Base-by-base conservation (phyloP, 2,329 filamentous ascomycete genomes). In the Talaromyces sp. region DNA sequence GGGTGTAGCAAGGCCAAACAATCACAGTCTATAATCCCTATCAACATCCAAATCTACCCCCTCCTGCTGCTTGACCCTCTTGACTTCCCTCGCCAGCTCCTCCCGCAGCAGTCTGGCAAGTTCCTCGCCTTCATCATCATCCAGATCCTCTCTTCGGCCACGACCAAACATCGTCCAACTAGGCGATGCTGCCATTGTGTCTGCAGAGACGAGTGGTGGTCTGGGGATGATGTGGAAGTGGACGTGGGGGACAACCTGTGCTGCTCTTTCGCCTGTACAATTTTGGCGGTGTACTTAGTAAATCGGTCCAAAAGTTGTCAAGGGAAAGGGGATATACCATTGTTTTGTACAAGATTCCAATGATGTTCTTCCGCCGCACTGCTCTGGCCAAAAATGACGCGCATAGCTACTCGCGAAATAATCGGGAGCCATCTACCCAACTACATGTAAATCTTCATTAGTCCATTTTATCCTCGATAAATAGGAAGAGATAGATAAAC, bases 331-430 rank as follows among this genome's bases (percentile, higher is more conserved):
- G 16, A 14, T 13, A 10, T 70, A 86, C 85, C 92, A 71, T 97
- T 98, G 76, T 98, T 98, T 81, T 98, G 94, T 63, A 98, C 92
- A 35, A 98, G 88, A 77, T 99, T 99, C 90, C 94, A 98, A 79
- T 97, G 93, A 60, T 70, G 73, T 52, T 78, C 73, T n/a, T 73
- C 64, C 37, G 52, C 11, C 16, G 56, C 22, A 65, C 65, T 77
- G 71, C 66, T 76, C 70, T 63, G 77, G 71, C 37, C 87, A 84
- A 43, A 97, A 83, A 0, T 91, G 90, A 22, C 86, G 82, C 19
- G 90, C 64, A 65, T 91, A 2, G 97, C 81, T 3, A 94, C 77
- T 39, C 91, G 88, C 33, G 96, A 84, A 81, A 82, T 68, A 13
- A 82, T 71, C 7, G 79, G 80, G 8, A 82, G 75, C 74, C 80